Evolutionary conservation across 108 stramenopile genomes (phyloP), one percentile per base, ranked within the genome.

Genomic region (Nannochloropsis salina): DNA sequence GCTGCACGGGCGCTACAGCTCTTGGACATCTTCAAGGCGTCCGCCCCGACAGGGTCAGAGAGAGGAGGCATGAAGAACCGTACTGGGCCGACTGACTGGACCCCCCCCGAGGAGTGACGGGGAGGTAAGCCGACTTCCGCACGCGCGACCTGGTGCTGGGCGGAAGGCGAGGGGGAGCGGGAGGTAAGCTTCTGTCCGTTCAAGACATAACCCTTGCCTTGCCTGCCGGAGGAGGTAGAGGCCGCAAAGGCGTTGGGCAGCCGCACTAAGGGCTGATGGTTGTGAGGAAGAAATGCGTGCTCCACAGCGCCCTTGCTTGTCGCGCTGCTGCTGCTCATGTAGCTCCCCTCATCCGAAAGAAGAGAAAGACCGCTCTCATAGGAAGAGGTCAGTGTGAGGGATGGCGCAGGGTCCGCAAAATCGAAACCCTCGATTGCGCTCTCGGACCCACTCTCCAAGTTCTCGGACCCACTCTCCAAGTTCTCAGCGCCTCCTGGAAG

Each of bases 381-480:
- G 20, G n/a, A 74, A 74, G 61, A 74, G 3, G 61, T n/a, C 15
- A 74, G 61, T n/a, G 61, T n/a, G 20, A 74, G 61, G 61, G 61
- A 74, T n/a, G 61, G 61, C 61, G 61, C 20, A 8, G 61, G 61
- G n/a, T 74, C 61, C 61, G n/a, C n/a, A 74, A 74, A 74, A 74
- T n/a, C 20, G 31, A 31, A 15, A 74, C n/a, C 61, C 61, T 74
- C 61, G 2, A 74, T 74, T n/a, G n/a, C 61, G 20, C n/a, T 74
- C 15, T 74, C 61, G 20, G n/a, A n/a, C 61, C 15, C 6, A 74
- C n/a, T n/a, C 61, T 74, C 3, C 61, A n/a, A n/a, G n/a, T n/a
- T n/a, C n/a, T n/a, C n/a, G n/a, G n/a, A n/a, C n/a, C n/a, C n/a
- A n/a, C n/a, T n/a, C n/a, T 31, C 31, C 31, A 31, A 31, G 31